Evolutionary conservation across 768 basidiomycete species (phyloP), one percentile per base, ranked within the genome.

Genomic region (Saitozyma sp.): DNA sequence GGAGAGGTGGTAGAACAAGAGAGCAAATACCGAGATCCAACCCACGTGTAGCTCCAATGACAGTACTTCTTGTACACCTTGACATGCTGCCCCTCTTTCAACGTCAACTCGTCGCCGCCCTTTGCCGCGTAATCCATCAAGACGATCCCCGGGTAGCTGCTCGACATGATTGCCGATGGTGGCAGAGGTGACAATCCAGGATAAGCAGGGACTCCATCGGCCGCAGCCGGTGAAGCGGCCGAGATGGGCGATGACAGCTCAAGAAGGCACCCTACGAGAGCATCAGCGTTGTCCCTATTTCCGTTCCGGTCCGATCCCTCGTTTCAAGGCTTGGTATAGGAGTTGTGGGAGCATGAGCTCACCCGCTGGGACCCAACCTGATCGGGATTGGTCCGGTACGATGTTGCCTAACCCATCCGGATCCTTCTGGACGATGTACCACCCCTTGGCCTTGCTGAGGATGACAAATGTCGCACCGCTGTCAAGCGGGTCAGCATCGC

Each of bases 351-450:
- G 29, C 29, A 6, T 9, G 11, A 50, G 62, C 77, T 59, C 40
- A 41, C 95, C 95, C 6, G 95, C 94, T 46, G 95, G 95, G 3
- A 99, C 94, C 95, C 95, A 98, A 58, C 93, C 92, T 73, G 93
- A 92, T 77, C 89, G 89, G 49, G 84, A 82, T 37, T 87, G 83
- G 65, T 92, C 91, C 14, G 87, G 72, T 88, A 89, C 53, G 38
- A 91, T 87, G 19, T 87, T 79, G 9, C 92, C 91, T 3, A 87
- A 84, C 6, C 93, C 93, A 42, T 86, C 87, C 39, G 89, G 89
- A 79, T 99, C 96, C 41, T 90, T 87, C 76, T 98, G 94, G 5
- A 98, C 96, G 41, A 97, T 90, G 92, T 95, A 99, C 96, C 96
- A 99, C 0, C 96, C 95, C 59, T 94, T 88, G n/a, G 93, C 89